Percentiles rank a stretch among this genome's conserved stretches.
Evolutionary conservation across 2,329 filamentous ascomycete genomes (phyloP).

Genomic region (Mycosphaerella sp.): DNA sequence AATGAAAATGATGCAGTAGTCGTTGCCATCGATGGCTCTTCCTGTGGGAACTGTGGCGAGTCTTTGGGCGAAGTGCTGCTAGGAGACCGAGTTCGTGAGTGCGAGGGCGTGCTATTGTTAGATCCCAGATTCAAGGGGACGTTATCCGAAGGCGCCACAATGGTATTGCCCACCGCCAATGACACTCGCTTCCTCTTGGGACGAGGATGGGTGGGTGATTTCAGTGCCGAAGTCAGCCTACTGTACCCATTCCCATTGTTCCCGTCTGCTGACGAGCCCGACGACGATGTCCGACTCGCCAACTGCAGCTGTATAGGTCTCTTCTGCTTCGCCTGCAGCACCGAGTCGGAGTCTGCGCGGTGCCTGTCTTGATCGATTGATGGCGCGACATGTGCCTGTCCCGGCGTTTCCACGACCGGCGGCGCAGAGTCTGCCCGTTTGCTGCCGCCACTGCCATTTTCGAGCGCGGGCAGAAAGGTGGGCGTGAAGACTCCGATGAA

Average conservation of each 20-base stretch:
- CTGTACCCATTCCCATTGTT: constrained; percentile 25
- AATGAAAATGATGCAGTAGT: constrained; percentile 2
- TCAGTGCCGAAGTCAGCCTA: constrained; percentile 33
- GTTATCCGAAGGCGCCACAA: constrained; percentile 35
- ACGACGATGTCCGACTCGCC: constrained; percentile 32
- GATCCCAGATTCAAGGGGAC: constrained; percentile 25
- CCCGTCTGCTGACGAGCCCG: constrained; percentile 32
- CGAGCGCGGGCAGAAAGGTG: constrained; percentile 32
- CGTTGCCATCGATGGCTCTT: background rate
- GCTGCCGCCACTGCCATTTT: constrained; percentile 7
- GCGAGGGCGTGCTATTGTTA: constrained; percentile 29
- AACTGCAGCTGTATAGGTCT: constrained; percentile 30
- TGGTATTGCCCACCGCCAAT: constrained; percentile 32
- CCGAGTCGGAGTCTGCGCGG: constrained; percentile 29
- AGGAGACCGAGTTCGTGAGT: constrained; percentile 26
- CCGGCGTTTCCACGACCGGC: background rate
- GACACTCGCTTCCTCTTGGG: constrained; percentile 33
- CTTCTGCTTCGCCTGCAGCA: constrained; percentile 26
- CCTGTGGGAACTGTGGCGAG: constrained; percentile 4
- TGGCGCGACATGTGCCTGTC: background rate
- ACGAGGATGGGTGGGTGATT: constrained; percentile 28
- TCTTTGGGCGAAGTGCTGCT: constrained; percentile 2
- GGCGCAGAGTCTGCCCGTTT: constrained; percentile 28
- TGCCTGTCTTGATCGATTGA: constrained; percentile 3
- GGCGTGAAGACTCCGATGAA: constrained; percentile 36